Evolutionary conservation across 2,329 filamentous ascomycete genomes (phyloP).

Genomic region (Talaromyces islandicus): DNA sequence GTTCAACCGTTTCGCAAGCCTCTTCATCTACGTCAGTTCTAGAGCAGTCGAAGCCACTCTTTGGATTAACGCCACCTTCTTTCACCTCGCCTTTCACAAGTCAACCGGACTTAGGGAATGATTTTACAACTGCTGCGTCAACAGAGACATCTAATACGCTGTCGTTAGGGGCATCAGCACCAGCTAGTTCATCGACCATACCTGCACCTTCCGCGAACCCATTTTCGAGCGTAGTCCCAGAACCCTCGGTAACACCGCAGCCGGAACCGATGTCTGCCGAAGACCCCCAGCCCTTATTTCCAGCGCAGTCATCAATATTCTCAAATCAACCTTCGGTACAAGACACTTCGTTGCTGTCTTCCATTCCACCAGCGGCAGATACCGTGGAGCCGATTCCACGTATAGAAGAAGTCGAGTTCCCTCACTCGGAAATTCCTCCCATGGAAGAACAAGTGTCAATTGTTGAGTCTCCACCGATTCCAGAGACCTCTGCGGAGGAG

Average conservation of each 20-base stretch:
- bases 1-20: background rate
- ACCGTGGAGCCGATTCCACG: background rate
- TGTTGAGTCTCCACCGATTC: background rate
- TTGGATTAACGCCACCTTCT: background rate
- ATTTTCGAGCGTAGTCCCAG: background rate
- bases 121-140: background rate
- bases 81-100: background rate
- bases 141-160: background rate
- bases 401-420: background rate
- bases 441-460: background rate
- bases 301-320: background rate
- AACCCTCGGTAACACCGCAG: background rate
- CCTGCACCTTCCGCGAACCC: background rate
- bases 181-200: background rate
- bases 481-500: constrained; percentile 1
- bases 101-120: background rate
- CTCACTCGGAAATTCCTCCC: background rate
- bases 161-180: background rate
- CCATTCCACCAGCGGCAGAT: background rate
- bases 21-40: background rate
- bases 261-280: background rate
- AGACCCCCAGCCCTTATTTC: background rate
- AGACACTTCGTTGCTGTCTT: background rate
- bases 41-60: background rate
- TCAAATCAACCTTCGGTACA: background rate